Base-by-base conservation (phyloP, 2,329 filamentous ascomycete genomes). In the Colletotrichum melonis region DNA sequence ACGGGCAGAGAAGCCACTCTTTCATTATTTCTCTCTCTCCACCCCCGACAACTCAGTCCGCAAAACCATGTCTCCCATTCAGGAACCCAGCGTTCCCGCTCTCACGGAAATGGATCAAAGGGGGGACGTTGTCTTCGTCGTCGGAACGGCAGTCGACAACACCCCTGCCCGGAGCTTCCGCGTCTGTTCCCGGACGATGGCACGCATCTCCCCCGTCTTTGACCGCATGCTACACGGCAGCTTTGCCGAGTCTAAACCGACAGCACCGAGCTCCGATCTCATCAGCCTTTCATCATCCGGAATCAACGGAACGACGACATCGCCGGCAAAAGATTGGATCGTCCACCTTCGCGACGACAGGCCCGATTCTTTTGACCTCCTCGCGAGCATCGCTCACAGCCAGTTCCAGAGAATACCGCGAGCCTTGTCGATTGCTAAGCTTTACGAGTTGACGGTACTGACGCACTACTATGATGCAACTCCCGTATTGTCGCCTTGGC, bases 341-440 rank as follows among this genome's bases (percentile, higher is more conserved):
- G 77, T 81, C 5, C 75, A 76, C 1, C 76, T 83, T 0, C 80
- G 79, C 0, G 78, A 80, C 8, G 81, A 83, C 66, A 77, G 79
- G 19, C 78, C 79, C 1, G 72, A 76, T 22, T 74, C 79, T 3
- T 76, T 83, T 22, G 62, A 76, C 2, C 73, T 79, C 7, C 76
- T 82, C n/a, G 72, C 82, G n/a, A 76, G 79, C 52, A 81, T 83
- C 55, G 75, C 78, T 7, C 81, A 83, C 63, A 76, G 76, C 35
- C 69, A 77, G 7, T 77, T 81, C 26, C 70, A 78, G 12, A 74
- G 75, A 6, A 77, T 82, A 0, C 79, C 78, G 1, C 68, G 22
- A 24, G 63, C 26, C 0, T 24, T 81, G 16, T 57, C 75, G 11
- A 62, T 79, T 16, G 74, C 77, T 6, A 72, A 77, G 3, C 73